phyloP scores from a whole-genome alignment of 805 yeast genomes.

The Zygoascus biomembranicola region DNA sequence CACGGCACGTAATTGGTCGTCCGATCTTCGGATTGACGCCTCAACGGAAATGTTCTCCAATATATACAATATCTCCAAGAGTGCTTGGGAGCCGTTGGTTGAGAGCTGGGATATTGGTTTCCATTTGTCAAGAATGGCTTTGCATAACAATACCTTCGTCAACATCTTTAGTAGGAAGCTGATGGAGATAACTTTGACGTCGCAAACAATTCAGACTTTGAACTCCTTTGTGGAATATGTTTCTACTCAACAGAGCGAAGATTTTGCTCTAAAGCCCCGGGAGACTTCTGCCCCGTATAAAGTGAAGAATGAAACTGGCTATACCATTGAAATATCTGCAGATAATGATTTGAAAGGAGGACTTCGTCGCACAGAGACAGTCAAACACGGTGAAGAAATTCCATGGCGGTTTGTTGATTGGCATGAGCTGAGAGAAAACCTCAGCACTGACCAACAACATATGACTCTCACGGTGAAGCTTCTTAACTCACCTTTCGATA shows the following conservation, averaged over 20 bases:
- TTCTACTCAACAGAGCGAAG: conserved; percentile 16
- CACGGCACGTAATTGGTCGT: conserved; percentile 75
- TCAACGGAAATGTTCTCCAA: conserved; percentile 61
- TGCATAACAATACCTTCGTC: conserved; percentile 43
- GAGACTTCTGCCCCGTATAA: conserved; percentile 78
- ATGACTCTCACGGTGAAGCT: conserved; percentile 53
- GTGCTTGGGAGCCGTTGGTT: conserved; percentile 84
- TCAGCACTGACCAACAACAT: conserved; percentile 56
- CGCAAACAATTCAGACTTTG: conserved; percentile 69
- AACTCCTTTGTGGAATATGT: conserved; percentile 55
- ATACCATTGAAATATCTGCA: conserved; percentile 75
- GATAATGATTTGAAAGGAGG: conserved; percentile 33
- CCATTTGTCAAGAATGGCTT: conserved; percentile 45
- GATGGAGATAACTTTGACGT: conserved; percentile 74
- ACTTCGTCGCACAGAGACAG: conserved; percentile 21
- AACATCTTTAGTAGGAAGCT: conserved; percentile 68
- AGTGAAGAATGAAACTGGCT: conserved; percentile 79
- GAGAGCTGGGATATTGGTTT: conserved; percentile 81
- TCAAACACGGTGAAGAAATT: conserved; percentile 39
- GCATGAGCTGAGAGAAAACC: conserved; percentile 73
- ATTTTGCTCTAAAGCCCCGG: conserved; percentile 40
- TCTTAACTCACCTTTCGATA: conserved; percentile 46
- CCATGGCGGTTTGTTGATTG: conserved; percentile 97
- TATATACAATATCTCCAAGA: conserved; percentile 77
- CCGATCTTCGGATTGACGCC: conserved; percentile 65